These are phyloP conservation scores for Hypocrella siamensis DNA, from an alignment of 2,329 filamentous ascomycete genomes.

Conservation along the genomic window DNA sequence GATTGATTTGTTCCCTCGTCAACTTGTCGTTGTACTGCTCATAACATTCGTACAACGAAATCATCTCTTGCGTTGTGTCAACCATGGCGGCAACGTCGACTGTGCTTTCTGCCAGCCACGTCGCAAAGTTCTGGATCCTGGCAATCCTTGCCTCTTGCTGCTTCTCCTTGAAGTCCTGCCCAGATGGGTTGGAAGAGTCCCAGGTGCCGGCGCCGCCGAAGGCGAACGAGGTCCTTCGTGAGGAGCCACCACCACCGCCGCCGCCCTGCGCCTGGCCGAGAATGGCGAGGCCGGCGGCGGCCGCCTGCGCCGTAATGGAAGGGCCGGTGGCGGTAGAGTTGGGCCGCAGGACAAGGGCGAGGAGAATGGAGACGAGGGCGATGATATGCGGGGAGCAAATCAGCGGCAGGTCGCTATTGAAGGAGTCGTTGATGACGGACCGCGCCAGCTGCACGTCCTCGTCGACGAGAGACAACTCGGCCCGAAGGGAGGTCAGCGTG, in stretches of 20 bases:
- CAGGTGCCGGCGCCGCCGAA: background rate
- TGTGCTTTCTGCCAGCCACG: slow-evolving; percentile 74
- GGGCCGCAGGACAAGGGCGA: slow-evolving; percentile 70
- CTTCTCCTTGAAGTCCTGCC: slow-evolving; percentile 29
- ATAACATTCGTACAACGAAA: slow-evolving; percentile 67
- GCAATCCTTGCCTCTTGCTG: slow-evolving; percentile 40
- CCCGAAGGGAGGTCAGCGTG: slow-evolving; percentile 55
- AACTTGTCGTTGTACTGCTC: slow-evolving; percentile 46
- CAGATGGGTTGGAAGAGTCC: background rate
- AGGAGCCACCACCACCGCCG: slow-evolving; percentile 8
- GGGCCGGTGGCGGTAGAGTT: slow-evolving; percentile 15
- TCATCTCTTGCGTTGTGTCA: slow-evolving; percentile 80
- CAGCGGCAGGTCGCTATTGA: slow-evolving; percentile 79
- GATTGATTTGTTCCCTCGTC: slow-evolving; percentile 40
- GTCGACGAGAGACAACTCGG: slow-evolving; percentile 52
- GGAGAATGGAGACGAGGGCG: slow-evolving; percentile 71
- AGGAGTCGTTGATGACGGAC: slow-evolving; percentile 82
- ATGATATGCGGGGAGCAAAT: slow-evolving; percentile 76
- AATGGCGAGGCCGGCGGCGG: slow-evolving; percentile 29
- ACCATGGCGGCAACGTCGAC: slow-evolving; percentile 75
- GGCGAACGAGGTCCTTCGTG: slow-evolving; percentile 2
- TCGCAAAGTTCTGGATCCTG: slow-evolving; percentile 50
- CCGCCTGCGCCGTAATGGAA: slow-evolving; percentile 12
- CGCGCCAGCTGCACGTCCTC: slow-evolving; percentile 68
- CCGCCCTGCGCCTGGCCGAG: slow-evolving; percentile 29